Conservation (phyloP, 768 basidiomycete species). For the Suillus placidus region DNA sequence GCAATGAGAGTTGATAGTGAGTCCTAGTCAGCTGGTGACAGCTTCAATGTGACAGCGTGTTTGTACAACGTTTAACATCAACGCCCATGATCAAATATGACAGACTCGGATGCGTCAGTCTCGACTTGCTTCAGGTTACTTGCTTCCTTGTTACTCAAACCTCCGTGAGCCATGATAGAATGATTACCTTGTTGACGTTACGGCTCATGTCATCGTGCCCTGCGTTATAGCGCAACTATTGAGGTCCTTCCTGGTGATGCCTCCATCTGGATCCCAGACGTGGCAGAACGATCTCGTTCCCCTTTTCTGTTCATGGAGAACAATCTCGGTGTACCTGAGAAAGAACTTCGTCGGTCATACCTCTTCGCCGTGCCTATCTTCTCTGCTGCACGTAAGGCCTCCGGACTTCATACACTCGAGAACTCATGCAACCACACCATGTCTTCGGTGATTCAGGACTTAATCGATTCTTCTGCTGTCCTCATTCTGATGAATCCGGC, state of each 20-base stretch:
- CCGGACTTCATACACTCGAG: neutral
- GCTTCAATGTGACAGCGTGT: too few relatives aligned
- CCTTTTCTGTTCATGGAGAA: constrained; percentile 61
- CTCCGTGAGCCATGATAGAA: constrained; percentile 27
- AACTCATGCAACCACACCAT: constrained; percentile 12
- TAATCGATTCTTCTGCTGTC: constrained; percentile 44
- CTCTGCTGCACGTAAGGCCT: constrained; percentile 24
- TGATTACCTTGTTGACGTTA: neutral
- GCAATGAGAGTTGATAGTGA: constrained; percentile 9
- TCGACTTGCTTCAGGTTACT: constrained; percentile 24
- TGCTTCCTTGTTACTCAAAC: constrained; percentile 24
- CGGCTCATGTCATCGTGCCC: neutral
- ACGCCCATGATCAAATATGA: neutral
- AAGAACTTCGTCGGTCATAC: constrained; percentile 56
- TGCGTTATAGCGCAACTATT: constrained; percentile 40
- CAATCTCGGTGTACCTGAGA: constrained; percentile 68
- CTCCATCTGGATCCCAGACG: constrained; percentile 45
- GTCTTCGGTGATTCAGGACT: constrained; percentile 17
- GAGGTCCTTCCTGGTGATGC: constrained; percentile 66
- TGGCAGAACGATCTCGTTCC: constrained; percentile 28
- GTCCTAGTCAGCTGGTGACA: too few relatives aligned
- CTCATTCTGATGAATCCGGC: constrained; percentile 70
- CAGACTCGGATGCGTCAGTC: neutral
- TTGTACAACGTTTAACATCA: too few relatives aligned
- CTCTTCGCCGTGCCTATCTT: constrained; percentile 44